Conservation (phyloP, 2,329 filamentous ascomycete genomes). For the Trichocomaceae sp. region DNA sequence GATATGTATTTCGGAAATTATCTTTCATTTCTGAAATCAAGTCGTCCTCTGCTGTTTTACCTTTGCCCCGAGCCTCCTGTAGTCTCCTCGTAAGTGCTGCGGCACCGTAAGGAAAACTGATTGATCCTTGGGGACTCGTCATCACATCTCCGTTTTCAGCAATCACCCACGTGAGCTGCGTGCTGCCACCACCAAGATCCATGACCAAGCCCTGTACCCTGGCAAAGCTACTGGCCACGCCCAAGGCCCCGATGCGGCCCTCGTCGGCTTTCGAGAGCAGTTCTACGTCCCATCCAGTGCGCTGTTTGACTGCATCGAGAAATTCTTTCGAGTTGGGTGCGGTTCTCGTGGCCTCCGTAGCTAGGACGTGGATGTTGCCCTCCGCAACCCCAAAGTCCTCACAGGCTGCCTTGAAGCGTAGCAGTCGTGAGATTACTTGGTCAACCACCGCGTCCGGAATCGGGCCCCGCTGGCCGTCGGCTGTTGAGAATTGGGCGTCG, state of each 20-base stretch:
- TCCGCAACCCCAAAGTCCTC: constrained; percentile 59
- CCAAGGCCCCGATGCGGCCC: constrained; percentile 74
- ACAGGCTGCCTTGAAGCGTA: constrained; percentile 66
- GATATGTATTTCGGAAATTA: constrained; percentile 57
- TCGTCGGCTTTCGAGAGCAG: constrained; percentile 74
- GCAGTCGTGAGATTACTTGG: constrained; percentile 59
- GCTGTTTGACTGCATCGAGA: constrained; percentile 55
- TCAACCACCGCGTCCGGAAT: constrained; percentile 56
- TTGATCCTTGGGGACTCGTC: constrained; percentile 50
- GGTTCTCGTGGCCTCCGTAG: constrained; percentile 81
- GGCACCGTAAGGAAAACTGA: constrained; percentile 64
- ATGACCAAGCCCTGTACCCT: constrained; percentile 72
- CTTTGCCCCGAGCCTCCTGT: constrained; percentile 37
- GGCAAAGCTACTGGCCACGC: constrained; percentile 68
- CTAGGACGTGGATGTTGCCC: constrained; percentile 65
- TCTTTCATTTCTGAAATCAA: constrained; percentile 51
- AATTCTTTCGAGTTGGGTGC: constrained; percentile 68
- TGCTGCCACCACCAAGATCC: constrained; percentile 73
- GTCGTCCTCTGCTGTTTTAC: constrained; percentile 41
- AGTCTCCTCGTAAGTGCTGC: constrained; percentile 57
- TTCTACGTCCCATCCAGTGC: constrained; percentile 62
- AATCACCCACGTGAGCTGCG: constrained; percentile 62
- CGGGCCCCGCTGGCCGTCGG: constrained; percentile 39
- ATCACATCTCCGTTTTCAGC: constrained; percentile 44
- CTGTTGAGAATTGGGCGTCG: constrained; percentile 57